phyloP scores from a whole-genome alignment of 2,329 filamentous ascomycete species.

The Cytospora mali region DNA sequence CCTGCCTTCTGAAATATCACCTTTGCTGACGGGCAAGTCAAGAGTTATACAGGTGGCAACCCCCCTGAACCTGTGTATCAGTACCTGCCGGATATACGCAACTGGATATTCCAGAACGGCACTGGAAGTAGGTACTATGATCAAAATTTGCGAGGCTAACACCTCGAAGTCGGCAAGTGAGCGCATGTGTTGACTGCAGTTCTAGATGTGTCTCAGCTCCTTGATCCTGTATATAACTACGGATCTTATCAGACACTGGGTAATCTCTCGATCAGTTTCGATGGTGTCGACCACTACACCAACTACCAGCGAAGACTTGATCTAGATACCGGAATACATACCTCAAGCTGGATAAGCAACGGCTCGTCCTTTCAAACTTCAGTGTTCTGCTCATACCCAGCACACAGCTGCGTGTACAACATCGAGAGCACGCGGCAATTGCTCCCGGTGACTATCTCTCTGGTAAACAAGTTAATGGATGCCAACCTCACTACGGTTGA shows the following conservation, averaged over 20 bases:
- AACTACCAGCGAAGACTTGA: constrained; percentile 48
- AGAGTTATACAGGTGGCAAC: constrained; percentile 51
- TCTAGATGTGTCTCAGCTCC: constrained; percentile 41
- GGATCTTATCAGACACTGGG: constrained; percentile 51
- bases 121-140: constrained; percentile 44
- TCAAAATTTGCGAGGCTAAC: too few relatives aligned
- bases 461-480: constrained; percentile 42
- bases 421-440: constrained; percentile 33
- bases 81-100: constrained; percentile 45
- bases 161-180: not conserved
- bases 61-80: constrained; percentile 39
- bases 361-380: constrained; percentile 38
- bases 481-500: constrained; percentile 34
- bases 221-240: constrained; percentile 44
- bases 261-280: constrained; percentile 47
- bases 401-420: constrained; percentile 38
- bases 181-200: not conserved
- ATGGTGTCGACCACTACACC: constrained; percentile 34
- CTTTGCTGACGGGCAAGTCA: not conserved
- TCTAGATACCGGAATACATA: constrained; percentile 45
- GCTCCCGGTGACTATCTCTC: constrained; percentile 43
- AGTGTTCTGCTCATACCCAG: constrained; percentile 49
- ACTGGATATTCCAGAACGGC: constrained; percentile 51
- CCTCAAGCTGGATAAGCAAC: constrained; percentile 40
- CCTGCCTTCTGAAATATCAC: too few relatives aligned